phyloP scores from a whole-genome alignment of 768 basidiomycete genomes.

The Serendipita sp. region DNA sequence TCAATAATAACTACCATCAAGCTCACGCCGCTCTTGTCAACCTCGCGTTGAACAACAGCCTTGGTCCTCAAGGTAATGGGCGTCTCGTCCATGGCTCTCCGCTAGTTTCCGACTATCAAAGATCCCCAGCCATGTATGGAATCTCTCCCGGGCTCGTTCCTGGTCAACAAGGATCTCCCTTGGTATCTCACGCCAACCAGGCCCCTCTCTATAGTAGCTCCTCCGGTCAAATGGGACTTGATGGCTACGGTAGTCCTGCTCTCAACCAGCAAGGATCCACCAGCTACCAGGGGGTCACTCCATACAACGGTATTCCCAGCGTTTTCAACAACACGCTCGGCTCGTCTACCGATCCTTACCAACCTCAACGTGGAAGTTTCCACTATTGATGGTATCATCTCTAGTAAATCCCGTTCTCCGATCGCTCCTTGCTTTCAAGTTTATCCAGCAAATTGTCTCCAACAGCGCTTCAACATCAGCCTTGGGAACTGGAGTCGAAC shows the following conservation, averaged over 20 bases:
- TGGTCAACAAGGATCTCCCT: slow-evolving; percentile 1
- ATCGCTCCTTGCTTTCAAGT: too few relatives aligned
- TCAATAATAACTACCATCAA: background rate
- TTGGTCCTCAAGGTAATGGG: background rate
- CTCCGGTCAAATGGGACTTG: background rate
- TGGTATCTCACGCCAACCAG: background rate
- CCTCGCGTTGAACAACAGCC: background rate
- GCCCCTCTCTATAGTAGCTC: background rate
- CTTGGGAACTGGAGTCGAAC: too few relatives aligned
- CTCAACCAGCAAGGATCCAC: background rate
- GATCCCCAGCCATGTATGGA: slow-evolving; percentile 1
- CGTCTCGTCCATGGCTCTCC: background rate
- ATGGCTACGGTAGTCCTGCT: background rate
- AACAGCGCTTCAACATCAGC: too few relatives aligned
- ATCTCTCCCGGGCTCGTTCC: background rate
- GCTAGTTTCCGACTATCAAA: background rate
- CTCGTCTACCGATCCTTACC: background rate
- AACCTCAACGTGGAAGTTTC: background rate
- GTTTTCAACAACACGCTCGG: slow-evolving; percentile 1
- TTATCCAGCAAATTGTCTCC: too few relatives aligned
- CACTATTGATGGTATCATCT: background rate
- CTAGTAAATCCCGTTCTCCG: too few relatives aligned
- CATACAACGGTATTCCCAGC: background rate
- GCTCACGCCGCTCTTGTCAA: slow-evolving; percentile 4
- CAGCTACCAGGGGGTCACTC: background rate